A percentile compares a stretch with the other conserved stretches of the same genome.
These are phyloP conservation scores for Paramecium sonneborni DNA, from an alignment of 73 alveolate species.

Conservation along the genomic window DNA sequence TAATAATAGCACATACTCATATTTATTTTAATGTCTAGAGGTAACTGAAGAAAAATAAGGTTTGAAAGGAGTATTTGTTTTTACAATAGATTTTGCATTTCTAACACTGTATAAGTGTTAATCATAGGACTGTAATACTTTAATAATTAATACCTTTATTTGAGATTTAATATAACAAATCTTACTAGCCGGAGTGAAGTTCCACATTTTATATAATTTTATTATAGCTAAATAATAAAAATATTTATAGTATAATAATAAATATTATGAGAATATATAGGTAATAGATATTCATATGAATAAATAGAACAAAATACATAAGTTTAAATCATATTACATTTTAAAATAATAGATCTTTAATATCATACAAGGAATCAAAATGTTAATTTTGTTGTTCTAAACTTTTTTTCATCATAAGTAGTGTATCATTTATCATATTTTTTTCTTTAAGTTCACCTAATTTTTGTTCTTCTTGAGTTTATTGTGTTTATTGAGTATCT, in stretches of 20 bases:
- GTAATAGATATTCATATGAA: not conserved
- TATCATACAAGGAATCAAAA: not conserved
- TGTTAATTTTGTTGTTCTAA: not conserved
- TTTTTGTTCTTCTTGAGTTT: not conserved
- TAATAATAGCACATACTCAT: not conserved
- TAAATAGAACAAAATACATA: not conserved
- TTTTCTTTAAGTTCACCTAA: not conserved
- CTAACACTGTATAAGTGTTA: not conserved
- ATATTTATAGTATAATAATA: too few relatives aligned
- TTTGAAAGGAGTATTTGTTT: not conserved
- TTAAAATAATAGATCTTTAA: not conserved
- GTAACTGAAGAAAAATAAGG: not conserved
- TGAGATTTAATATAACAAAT: not conserved
- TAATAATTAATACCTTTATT: not conserved
- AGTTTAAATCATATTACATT: not conserved
- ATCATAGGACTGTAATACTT: not conserved
- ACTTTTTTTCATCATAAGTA: not conserved
- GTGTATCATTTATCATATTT: not conserved
- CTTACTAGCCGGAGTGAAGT: conserved; percentile 34
- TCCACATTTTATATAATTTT: conserved; percentile 40
- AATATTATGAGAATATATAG: not conserved
- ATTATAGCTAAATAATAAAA: not conserved
- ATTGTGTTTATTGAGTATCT: not conserved
- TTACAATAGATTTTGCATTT: conserved; percentile 10
- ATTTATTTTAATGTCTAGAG: not conserved